Evolutionary conservation across 768 basidiomycete genomes (phyloP).

Genomic region (Tricholoma furcatifolium): DNA sequence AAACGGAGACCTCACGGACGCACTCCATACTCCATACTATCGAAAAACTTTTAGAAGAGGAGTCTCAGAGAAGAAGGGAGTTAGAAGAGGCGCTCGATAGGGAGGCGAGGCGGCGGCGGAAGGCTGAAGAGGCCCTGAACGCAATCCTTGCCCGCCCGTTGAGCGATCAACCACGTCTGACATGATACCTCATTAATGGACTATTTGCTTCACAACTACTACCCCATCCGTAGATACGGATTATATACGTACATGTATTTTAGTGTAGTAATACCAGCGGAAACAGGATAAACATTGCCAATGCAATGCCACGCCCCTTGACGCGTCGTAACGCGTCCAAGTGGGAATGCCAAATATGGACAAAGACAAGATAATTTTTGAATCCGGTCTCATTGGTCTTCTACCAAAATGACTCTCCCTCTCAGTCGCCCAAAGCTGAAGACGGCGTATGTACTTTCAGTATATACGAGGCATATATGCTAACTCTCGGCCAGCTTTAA

Average conservation of each 20-base stretch:
- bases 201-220: background rate
- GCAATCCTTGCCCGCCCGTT: constrained; percentile 30
- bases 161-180: background rate
- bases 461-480: background rate
- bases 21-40: constrained; percentile 52
- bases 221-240: background rate
- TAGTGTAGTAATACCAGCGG: background rate
- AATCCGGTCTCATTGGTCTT: background rate
- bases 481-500: constrained; percentile 59
- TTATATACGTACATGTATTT: background rate
- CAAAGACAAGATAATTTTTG: constrained; percentile 19
- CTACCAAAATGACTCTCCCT: constrained; percentile 31
- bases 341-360: constrained; percentile 11
- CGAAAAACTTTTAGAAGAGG: constrained; percentile 62
- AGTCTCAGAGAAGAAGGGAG: constrained; percentile 54
- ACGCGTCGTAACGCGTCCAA: background rate
- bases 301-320: background rate
- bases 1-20: constrained; percentile 57
- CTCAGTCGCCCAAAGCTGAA: constrained; percentile 48
- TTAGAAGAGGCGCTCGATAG: constrained; percentile 54
- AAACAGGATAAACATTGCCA: background rate
- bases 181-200: background rate
- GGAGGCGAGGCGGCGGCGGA: constrained; percentile 42
- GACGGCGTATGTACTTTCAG: constrained; percentile 50
- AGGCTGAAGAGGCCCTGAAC: constrained; percentile 50